A percentile compares a stretch with the other conserved stretches of the same genome.
Conservation (phyloP, 345 rosid genomes). For the Pugionium cornutum region DNA sequence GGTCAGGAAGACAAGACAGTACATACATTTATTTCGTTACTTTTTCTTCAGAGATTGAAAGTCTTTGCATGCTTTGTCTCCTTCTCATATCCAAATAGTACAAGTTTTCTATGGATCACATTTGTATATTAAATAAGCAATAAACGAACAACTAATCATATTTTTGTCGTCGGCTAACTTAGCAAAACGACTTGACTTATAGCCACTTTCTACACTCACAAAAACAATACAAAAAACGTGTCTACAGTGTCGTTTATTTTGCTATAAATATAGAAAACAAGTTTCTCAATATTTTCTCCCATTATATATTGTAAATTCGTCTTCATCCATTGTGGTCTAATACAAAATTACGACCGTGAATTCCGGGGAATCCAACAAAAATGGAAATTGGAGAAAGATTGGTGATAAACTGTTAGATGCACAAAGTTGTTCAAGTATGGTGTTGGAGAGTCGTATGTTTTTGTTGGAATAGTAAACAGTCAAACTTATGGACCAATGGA, state of each 20-base stretch:
- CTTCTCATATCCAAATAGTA: slow-evolving; percentile 37
- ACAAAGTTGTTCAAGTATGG: slow-evolving; percentile 27
- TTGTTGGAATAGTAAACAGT: slow-evolving; percentile 31
- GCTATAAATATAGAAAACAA: too few relatives aligned
- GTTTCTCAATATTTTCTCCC: not conserved
- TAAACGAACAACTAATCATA: too few relatives aligned
- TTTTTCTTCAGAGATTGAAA: slow-evolving; percentile 28
- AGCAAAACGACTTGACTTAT: too few relatives aligned
- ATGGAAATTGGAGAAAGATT: slow-evolving; percentile 5
- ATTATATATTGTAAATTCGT: not conserved
- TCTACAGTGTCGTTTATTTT: too few relatives aligned
- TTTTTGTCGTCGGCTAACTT: too few relatives aligned
- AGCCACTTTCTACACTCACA: too few relatives aligned
- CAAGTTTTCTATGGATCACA: slow-evolving; percentile 26
- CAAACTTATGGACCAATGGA: slow-evolving; percentile 24
- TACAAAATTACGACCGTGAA: slow-evolving; percentile 14
- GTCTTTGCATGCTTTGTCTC: slow-evolving; percentile 39
- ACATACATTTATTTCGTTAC: slow-evolving; percentile 25
- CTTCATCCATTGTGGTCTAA: slow-evolving; percentile 13
- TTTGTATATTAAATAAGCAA: not conserved
- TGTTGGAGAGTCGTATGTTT: slow-evolving; percentile 22
- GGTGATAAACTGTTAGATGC: slow-evolving; percentile 23
- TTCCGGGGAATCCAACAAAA: slow-evolving; percentile 24
- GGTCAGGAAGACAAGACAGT: slow-evolving; percentile 25
- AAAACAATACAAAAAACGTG: too few relatives aligned